These are phyloP conservation scores for Starmerella geochares DNA, from an alignment of 805 yeast species.

Conservation along the genomic window DNA sequence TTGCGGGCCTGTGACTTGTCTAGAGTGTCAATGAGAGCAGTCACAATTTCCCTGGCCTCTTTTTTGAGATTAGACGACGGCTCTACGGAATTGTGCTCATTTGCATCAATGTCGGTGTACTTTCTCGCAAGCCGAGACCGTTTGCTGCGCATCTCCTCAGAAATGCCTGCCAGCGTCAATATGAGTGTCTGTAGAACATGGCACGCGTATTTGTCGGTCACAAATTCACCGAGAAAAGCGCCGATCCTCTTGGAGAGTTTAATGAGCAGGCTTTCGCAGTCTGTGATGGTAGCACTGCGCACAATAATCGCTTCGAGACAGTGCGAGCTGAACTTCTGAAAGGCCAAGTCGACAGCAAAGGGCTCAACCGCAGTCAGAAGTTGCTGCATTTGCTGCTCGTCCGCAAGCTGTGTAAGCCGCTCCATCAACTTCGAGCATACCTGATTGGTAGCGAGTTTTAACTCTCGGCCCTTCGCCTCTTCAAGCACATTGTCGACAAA, in stretches of 20 bases:
- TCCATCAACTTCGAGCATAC: slow-evolving; percentile 90
- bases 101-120: slow-evolving; percentile 37
- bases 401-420: slow-evolving; percentile 60
- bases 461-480: slow-evolving; percentile 79
- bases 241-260: slow-evolving; percentile 57
- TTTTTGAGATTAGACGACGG: slow-evolving; percentile 7
- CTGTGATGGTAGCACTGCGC: slow-evolving; percentile 62
- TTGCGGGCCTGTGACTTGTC: slow-evolving; percentile 51
- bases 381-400: slow-evolving; percentile 52
- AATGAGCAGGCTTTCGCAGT: slow-evolving; percentile 54
- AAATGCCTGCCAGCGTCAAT: slow-evolving; percentile 68
- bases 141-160: slow-evolving; percentile 72
- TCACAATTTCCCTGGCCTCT: slow-evolving; percentile 33
- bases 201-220: slow-evolving; percentile 72
- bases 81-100: slow-evolving; percentile 50
- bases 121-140: slow-evolving; percentile 76
- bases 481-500: slow-evolving; percentile 71
- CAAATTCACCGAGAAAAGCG: slow-evolving; percentile 50
- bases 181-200: slow-evolving; percentile 71
- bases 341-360: slow-evolving; percentile 64
- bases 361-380: slow-evolving; percentile 59
- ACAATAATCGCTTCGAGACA: slow-evolving; percentile 79
- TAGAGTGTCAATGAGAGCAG: slow-evolving; percentile 26
- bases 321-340: slow-evolving; percentile 88
- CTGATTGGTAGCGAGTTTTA: slow-evolving; percentile 86